Conservation (phyloP, 2,329 filamentous ascomycete genomes). For the Hymenoscyphus infarciens region DNA sequence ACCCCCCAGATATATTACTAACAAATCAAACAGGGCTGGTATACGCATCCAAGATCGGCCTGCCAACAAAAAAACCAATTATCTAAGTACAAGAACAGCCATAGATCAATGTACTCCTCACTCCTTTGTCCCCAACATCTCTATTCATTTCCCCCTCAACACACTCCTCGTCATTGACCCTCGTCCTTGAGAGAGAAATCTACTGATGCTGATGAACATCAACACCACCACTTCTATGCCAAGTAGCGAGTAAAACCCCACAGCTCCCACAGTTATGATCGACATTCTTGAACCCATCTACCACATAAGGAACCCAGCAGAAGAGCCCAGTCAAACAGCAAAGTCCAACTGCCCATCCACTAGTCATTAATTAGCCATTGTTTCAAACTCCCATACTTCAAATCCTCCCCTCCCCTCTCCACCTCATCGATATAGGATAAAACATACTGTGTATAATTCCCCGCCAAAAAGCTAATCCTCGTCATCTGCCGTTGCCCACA, state of each 20-base stretch:
- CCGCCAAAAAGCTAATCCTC: constrained; percentile 9
- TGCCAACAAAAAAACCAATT: too few relatives aligned
- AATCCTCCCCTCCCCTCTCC: too few relatives aligned
- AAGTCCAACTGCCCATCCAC: constrained; percentile 14
- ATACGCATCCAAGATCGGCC: too few relatives aligned
- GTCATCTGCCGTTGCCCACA: constrained; percentile 20
- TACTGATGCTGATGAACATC: constrained; percentile 17
- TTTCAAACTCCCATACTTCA: too few relatives aligned
- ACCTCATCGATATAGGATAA: too few relatives aligned
- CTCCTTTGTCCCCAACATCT: too few relatives aligned
- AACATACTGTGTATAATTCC: constrained; percentile 17
- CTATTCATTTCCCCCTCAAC: neutral
- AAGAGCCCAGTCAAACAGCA: constrained; percentile 12
- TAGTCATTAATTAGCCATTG: neutral
- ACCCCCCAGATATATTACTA: too few relatives aligned
- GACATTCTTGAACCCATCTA: constrained; percentile 15
- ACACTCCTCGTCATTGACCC: too few relatives aligned
- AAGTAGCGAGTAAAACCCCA: constrained; percentile 15
- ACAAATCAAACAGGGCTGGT: too few relatives aligned
- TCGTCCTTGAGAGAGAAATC: neutral
- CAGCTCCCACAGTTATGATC: constrained; percentile 16
- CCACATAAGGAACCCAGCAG: constrained; percentile 16
- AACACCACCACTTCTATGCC: constrained; percentile 15
- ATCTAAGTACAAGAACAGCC: too few relatives aligned
- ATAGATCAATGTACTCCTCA: too few relatives aligned